phyloP scores from a whole-genome alignment of 805 yeast genomes.

The Candida methanosorbosa region DNA sequence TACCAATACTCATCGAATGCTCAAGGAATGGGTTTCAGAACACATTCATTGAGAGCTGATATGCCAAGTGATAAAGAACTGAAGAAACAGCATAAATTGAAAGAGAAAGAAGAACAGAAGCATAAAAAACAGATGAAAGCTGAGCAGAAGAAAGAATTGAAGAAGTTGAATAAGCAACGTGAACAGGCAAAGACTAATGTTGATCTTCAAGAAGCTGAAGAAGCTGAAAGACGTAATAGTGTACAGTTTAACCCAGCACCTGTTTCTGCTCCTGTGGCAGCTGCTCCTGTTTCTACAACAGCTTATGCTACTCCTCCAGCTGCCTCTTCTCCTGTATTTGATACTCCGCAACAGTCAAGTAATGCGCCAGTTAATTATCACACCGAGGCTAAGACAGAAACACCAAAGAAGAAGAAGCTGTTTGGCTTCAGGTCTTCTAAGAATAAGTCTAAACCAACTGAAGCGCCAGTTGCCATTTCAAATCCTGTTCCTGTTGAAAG shows the following conservation, averaged over 20 bases:
- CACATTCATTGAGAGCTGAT: conserved; percentile 20
- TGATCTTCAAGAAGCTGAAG: conserved; percentile 3
- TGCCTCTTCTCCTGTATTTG: no score
- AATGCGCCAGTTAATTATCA: no score
- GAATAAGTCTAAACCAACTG: conserved; percentile 2
- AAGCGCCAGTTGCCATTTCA: no score
- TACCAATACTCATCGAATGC: conserved; percentile 18
- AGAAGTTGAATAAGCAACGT: conserved; percentile 16
- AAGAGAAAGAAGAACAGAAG: conserved; percentile 12
- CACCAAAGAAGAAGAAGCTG: no score
- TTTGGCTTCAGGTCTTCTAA: no score
- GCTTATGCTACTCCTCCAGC: neutral
- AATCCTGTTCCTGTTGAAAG: no score
- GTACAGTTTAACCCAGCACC: no score
- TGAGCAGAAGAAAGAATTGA: conserved; percentile 15
- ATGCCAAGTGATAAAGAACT: conserved; percentile 6
- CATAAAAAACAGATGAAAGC: conserved; percentile 13
- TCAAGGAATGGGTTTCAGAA: conserved; percentile 18
- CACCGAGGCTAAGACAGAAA: no score
- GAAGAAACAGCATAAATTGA: conserved; percentile 5
- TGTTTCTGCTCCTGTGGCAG: neutral
- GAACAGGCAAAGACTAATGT: conserved; percentile 12
- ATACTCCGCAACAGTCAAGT: no score
- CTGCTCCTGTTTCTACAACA: neutral
- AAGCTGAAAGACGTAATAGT: no score